phyloP scores from a whole-genome alignment of 441 rosid genomes.

The Euphorbia corollata region DNA sequence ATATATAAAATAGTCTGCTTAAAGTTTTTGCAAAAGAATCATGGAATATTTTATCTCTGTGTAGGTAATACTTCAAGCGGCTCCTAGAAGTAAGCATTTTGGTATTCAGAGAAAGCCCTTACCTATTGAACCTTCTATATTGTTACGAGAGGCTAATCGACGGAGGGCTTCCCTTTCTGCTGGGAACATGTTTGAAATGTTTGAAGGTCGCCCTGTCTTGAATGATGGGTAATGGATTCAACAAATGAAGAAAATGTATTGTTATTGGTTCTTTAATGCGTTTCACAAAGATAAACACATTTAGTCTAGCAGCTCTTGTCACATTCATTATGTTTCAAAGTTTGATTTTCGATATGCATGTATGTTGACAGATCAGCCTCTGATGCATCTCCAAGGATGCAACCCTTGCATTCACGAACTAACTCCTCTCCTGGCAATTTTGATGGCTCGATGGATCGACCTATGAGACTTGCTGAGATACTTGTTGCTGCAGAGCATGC shows the following conservation, averaged over 20 bases:
- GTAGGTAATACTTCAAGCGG: conserved; percentile 77
- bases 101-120: conserved; percentile 79
- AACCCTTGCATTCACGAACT: conserved; percentile 48
- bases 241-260: conserved; percentile 18
- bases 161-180: conserved; percentile 98
- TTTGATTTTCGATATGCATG: conserved; percentile 26
- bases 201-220: conserved; percentile 53
- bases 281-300: neutral
- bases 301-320: neutral
- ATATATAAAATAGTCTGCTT: neutral
- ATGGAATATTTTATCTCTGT: conserved; percentile 13
- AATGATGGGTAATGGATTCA: conserved; percentile 66
- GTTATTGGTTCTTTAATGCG: conserved; percentile 6
- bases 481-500: conserved; percentile 94
- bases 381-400: conserved; percentile 47
- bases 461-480: conserved; percentile 97
- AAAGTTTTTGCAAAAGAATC: neutral
- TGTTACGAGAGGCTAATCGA: conserved; percentile 91
- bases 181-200: conserved; percentile 75
- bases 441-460: conserved; percentile 79
- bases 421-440: conserved; percentile 80
- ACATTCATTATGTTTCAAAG: neutral
- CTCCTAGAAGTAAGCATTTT: conserved; percentile 68
- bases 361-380: conserved; percentile 69
- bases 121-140: conserved; percentile 94